phyloP scores from a whole-genome alignment of 306 rosid genomes.

The Trifolium repens region DNA sequence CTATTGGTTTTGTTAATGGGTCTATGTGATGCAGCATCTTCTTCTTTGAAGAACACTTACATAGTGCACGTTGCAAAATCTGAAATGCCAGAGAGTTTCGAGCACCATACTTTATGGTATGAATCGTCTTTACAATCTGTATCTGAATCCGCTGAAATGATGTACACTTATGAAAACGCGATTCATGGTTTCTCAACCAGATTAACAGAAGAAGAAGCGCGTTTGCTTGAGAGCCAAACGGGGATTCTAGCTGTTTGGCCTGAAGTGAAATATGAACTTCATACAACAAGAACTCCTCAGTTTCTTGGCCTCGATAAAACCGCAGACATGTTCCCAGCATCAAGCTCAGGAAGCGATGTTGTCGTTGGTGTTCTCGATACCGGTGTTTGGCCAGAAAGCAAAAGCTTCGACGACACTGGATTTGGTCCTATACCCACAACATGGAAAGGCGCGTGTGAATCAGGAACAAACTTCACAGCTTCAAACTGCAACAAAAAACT shows the following conservation, averaged over 20 bases:
- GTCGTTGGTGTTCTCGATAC: conserved; percentile 77
- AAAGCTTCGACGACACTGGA: conserved; percentile 80
- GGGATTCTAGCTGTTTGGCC: conserved; percentile 78
- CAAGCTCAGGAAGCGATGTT: conserved; percentile 59
- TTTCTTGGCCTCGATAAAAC: conserved; percentile 77
- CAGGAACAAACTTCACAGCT: conserved; percentile 68
- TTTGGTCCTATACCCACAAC: conserved; percentile 68
- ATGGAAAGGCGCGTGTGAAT: conserved; percentile 85
- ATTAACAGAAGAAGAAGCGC: conserved; percentile 66
- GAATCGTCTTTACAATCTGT: conserved; percentile 70
- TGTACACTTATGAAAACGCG: conserved; percentile 74
- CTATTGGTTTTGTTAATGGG: conserved; percentile 38
- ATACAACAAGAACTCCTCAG: conserved; percentile 87
- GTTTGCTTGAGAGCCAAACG: conserved; percentile 49
- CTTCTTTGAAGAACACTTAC: conserved; percentile 56
- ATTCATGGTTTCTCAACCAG: conserved; percentile 85
- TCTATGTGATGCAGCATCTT: conserved; percentile 12
- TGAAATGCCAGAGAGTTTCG: conserved; percentile 74
- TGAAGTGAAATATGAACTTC: conserved; percentile 75
- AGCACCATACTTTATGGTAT: conserved; percentile 81
- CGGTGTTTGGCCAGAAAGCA: conserved; percentile 90
- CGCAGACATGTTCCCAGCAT: conserved; percentile 50
- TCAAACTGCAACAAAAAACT: conserved; percentile 68
- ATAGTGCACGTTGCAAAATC: conserved; percentile 80
- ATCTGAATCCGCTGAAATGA: conserved; percentile 69